phyloP scores from a whole-genome alignment of 306 rosid species.

The Canavalia ensiformis region DNA sequence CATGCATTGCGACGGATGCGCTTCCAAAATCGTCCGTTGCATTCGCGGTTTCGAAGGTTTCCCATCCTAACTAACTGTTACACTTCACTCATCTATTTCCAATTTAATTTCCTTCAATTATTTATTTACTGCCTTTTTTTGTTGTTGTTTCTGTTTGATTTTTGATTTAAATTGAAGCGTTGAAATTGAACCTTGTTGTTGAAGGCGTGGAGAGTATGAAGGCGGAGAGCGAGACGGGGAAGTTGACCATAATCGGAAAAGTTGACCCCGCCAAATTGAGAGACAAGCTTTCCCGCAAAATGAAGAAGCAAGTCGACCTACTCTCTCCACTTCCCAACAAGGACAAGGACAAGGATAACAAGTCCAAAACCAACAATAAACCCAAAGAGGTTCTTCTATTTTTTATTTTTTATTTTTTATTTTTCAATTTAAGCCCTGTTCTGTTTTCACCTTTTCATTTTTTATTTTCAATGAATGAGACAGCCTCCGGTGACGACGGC shows the following conservation, averaged over 20 bases:
- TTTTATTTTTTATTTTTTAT: background rate
- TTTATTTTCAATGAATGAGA: background rate
- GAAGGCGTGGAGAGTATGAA: slow-evolving; percentile 65
- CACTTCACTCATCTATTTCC: background rate
- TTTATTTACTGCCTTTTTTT: background rate
- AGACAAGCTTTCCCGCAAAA: slow-evolving; percentile 57
- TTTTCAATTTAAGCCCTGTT: too few species aligned
- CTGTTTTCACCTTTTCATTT: background rate
- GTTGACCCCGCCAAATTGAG: slow-evolving; percentile 62
- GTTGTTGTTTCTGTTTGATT: background rate
- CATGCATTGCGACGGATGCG: slow-evolving; percentile 83
- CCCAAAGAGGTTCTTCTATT: slow-evolving; percentile 52
- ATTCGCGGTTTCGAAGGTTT: slow-evolving; percentile 56
- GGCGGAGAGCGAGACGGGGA: slow-evolving; percentile 53
- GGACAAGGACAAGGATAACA: slow-evolving; percentile 54
- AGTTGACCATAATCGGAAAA: slow-evolving; percentile 65
- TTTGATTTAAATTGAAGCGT: slow-evolving; percentile 12
- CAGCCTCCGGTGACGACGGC: slow-evolving; percentile 72
- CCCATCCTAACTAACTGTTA: background rate
- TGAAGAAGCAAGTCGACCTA: slow-evolving; percentile 72
- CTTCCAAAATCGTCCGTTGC: slow-evolving; percentile 58
- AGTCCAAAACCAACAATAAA: slow-evolving; percentile 47
- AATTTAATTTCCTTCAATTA: background rate
- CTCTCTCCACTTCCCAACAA: slow-evolving; percentile 62
- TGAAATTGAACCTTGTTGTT: slow-evolving; percentile 50